Conservation (phyloP, 805 yeast species). For the Tetrapisispora fleetii region DNA sequence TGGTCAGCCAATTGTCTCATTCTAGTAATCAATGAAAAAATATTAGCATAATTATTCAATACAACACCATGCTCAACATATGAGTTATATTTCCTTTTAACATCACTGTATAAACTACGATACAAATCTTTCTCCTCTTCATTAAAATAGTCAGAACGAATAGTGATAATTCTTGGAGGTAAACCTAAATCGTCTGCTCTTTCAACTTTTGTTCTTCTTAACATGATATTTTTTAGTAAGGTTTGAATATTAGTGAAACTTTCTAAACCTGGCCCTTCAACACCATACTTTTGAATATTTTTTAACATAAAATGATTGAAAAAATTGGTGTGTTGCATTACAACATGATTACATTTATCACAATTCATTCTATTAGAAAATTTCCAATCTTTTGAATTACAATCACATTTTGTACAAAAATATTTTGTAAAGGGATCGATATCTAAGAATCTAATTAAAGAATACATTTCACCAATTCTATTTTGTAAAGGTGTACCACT, state of each 20-base stretch:
- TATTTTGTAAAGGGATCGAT: constrained; percentile 81
- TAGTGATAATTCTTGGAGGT: constrained; percentile 91
- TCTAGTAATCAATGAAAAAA: constrained; percentile 88
- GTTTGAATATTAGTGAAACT: constrained; percentile 72
- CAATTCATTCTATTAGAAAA: constrained; percentile 79
- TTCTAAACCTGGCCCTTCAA: constrained; percentile 67
- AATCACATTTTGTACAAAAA: constrained; percentile 88
- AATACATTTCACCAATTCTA: constrained; percentile 92
- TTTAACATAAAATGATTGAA: constrained; percentile 94
- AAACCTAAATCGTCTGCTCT: constrained; percentile 95
- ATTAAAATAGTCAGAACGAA: constrained; percentile 78
- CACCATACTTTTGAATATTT: constrained; percentile 80
- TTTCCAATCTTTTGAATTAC: constrained; percentile 74
- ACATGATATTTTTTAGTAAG: constrained; percentile 70
- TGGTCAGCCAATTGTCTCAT: constrained; percentile 98
- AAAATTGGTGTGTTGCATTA: constrained; percentile 91
- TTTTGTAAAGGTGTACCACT: constrained; percentile 96
- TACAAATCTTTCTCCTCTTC: constrained; percentile 93
- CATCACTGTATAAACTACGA: constrained; percentile 76
- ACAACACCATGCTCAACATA: constrained; percentile 96
- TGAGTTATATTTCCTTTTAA: constrained; percentile 78
- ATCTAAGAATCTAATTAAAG: constrained; percentile 75
- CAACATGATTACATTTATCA: constrained; percentile 78
- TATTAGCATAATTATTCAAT: constrained; percentile 91
- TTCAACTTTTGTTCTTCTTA: constrained; percentile 90